Evolutionary conservation across 345 rosid species (phyloP).

Genomic region (Eutrema yunnanense): DNA sequence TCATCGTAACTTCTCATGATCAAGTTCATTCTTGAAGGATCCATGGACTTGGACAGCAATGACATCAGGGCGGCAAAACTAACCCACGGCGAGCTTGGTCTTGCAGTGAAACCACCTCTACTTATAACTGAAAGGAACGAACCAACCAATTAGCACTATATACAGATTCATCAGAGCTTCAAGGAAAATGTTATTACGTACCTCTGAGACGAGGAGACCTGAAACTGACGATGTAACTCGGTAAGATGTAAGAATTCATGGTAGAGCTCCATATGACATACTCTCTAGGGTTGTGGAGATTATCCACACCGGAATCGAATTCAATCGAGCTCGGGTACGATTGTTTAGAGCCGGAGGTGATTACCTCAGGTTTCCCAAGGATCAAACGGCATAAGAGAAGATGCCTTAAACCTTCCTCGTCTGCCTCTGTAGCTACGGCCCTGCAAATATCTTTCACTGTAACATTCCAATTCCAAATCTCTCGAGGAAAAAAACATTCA

Average conservation of each 20-base stretch:
- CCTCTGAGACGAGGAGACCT: constrained; percentile 41
- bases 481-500: no score
- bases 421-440: constrained; percentile 18
- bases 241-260: constrained; percentile 60
- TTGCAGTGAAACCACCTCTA: constrained; percentile 1
- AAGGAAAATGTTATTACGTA: not conserved
- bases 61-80: constrained; percentile 50
- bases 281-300: constrained; percentile 36
- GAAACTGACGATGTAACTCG: constrained; percentile 55
- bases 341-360: constrained; percentile 46
- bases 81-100: constrained; percentile 75
- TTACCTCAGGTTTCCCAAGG: constrained; percentile 57
- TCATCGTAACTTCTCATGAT: constrained; percentile 42
- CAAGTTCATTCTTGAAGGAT: constrained; percentile 32
- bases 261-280: constrained; percentile 59
- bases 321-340: constrained; percentile 49
- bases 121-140: constrained; percentile 2
- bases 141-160: not conserved
- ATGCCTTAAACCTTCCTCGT: constrained; percentile 55
- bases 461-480: not conserved
- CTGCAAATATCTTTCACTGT: constrained; percentile 12
- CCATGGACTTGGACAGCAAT: constrained; percentile 45
- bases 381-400: constrained; percentile 66
- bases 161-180: not conserved
- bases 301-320: constrained; percentile 67